A percentile compares a stretch with the other conserved stretches of the same genome.
Evolutionary conservation across 2,329 filamentous ascomycete species (phyloP).

Genomic region (Macrophomina pseudophaseolina): DNA sequence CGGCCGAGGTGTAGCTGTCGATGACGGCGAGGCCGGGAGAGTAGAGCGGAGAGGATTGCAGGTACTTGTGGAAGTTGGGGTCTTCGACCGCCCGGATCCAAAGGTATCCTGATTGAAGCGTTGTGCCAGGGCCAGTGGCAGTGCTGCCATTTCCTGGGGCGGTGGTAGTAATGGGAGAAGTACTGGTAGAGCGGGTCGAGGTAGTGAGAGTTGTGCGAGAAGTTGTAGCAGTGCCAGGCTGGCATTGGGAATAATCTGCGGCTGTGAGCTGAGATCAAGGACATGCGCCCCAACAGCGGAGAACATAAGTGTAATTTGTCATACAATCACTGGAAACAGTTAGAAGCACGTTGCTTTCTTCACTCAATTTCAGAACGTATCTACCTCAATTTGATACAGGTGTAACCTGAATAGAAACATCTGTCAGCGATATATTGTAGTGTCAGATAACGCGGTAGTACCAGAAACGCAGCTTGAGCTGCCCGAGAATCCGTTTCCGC

Average conservation of each 20-base stretch:
- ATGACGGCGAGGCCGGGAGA: slow-evolving; percentile 57
- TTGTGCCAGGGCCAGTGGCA: slow-evolving; percentile 48
- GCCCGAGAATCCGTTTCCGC: slow-evolving; percentile 37
- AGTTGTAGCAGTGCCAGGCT: slow-evolving; percentile 38
- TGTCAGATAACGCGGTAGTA: background rate
- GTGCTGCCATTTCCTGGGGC: slow-evolving; percentile 34
- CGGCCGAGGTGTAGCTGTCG: slow-evolving; percentile 58
- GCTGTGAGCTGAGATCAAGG: background rate
- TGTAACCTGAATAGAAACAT: background rate
- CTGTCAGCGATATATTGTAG: background rate
- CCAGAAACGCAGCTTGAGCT: slow-evolving; percentile 34
- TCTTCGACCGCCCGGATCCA: slow-evolving; percentile 64
- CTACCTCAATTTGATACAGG: slow-evolving; percentile 5
- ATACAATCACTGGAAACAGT: slow-evolving; percentile 1
- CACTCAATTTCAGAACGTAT: background rate
- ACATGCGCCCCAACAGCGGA: slow-evolving; percentile 24
- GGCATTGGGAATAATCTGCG: slow-evolving; percentile 46
- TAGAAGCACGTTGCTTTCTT: background rate
- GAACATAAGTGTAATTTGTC: background rate
- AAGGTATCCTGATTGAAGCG: slow-evolving; percentile 58
- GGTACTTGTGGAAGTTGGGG: slow-evolving; percentile 59
- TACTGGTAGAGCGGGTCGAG: slow-evolving; percentile 31
- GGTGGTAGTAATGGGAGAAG: slow-evolving; percentile 25
- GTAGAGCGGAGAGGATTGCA: slow-evolving; percentile 44
- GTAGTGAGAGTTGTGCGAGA: slow-evolving; percentile 28